Conservation (phyloP, 148 eudicot genomes). For the Cornus kousa region DNA sequence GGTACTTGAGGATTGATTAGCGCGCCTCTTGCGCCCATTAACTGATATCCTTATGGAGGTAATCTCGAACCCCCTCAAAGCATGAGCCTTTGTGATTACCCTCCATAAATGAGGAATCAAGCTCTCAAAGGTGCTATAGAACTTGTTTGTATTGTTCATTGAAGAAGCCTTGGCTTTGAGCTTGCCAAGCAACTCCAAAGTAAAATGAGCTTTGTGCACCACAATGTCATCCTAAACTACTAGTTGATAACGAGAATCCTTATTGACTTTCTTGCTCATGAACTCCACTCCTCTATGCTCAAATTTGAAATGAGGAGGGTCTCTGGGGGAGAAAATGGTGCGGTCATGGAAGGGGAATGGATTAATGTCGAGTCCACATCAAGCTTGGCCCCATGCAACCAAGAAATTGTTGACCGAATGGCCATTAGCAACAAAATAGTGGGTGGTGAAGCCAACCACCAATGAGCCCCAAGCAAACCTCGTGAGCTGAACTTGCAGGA, state of each 20-base stretch:
- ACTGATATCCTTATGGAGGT: too few species aligned
- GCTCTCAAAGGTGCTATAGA: constrained; percentile 43
- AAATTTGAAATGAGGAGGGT: constrained; percentile 31
- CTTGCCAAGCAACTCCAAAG: constrained; percentile 27
- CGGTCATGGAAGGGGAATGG: constrained; percentile 28
- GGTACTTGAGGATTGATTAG: constrained; percentile 19
- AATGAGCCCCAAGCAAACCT: constrained; percentile 47
- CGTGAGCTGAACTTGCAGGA: constrained; percentile 42
- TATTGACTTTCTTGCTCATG: constrained; percentile 6
- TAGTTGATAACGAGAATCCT: neutral
- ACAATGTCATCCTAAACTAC: constrained; percentile 11
- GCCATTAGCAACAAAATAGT: constrained; percentile 41
- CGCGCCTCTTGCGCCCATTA: too few species aligned
- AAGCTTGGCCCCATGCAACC: constrained; percentile 46
- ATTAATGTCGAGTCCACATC: constrained; percentile 25
- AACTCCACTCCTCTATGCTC: constrained; percentile 35
- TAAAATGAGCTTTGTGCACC: constrained; percentile 33
- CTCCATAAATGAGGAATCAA: constrained; percentile 48
- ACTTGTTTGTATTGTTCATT: constrained; percentile 15
- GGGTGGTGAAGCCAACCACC: constrained; percentile 40
- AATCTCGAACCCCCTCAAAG: too few species aligned
- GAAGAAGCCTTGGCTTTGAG: constrained; percentile 39
- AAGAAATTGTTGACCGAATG: constrained; percentile 39
- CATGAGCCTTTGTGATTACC: constrained; percentile 35
- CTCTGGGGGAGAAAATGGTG: constrained; percentile 25